These are phyloP conservation scores for Globisporangium okanoganense DNA, from an alignment of 352 stramenopile species.

Conservation along the genomic window DNA sequence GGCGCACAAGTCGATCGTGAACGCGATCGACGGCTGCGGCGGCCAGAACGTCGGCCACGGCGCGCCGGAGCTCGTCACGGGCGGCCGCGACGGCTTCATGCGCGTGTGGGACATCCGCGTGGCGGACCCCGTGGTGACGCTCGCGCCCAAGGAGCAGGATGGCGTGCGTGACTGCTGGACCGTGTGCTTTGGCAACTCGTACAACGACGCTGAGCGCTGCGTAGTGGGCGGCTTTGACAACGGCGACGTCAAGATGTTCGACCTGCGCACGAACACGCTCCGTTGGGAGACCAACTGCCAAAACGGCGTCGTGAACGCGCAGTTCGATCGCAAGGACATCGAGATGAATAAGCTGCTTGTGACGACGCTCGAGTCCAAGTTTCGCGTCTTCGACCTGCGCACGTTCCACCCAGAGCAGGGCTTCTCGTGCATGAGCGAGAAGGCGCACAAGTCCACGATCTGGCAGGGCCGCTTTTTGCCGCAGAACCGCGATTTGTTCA, in stretches of 20 bases:
- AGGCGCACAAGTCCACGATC: conserved; percentile 94
- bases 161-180: conserved; percentile 93
- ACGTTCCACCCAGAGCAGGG: conserved; percentile 91
- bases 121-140: conserved; percentile 86
- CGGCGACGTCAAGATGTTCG: conserved; percentile 97
- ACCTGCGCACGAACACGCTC: conserved; percentile 91
- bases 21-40: conserved; percentile 94
- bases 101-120: conserved; percentile 95
- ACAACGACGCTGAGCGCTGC: conserved; percentile 91
- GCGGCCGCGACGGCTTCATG: conserved; percentile 92
- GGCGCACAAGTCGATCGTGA: conserved; percentile 93
- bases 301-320: conserved; percentile 94
- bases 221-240: conserved; percentile 96
- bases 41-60: conserved; percentile 87
- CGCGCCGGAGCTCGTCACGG: conserved; percentile 93
- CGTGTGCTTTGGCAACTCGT: conserved; percentile 94
- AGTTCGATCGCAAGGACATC: conserved; percentile 97
- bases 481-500: conserved; percentile 96
- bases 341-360: conserved; percentile 98
- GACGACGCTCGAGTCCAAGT: conserved; percentile 96
- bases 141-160: conserved; percentile 86
- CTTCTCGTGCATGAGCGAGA: conserved; percentile 91
- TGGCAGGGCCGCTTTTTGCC: conserved; percentile 94
- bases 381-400: conserved; percentile 93
- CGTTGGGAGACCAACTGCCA: conserved; percentile 95